Percentiles rank a stretch among this genome's conserved stretches.
Conservation (phyloP, 106 monocot species). For the Iris macrosiphon region DNA sequence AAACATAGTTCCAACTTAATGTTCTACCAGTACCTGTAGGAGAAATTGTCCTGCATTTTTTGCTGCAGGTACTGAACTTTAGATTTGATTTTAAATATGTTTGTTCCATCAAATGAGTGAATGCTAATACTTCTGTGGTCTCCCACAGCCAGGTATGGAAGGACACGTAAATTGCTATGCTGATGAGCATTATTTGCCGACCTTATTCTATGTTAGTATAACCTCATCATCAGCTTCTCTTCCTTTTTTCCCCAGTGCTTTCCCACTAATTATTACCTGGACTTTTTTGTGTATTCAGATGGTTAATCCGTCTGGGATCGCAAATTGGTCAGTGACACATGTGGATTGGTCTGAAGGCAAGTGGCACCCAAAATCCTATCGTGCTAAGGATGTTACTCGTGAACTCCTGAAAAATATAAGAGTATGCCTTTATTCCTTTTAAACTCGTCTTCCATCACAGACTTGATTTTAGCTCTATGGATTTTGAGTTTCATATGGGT, state of each 20-base stretch:
- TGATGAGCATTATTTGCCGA: slow-evolving; percentile 92
- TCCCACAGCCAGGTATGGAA: slow-evolving; percentile 70
- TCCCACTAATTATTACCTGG: too few species aligned
- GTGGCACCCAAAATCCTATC: slow-evolving; percentile 95
- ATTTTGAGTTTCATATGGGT: slow-evolving; percentile 9
- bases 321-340: slow-evolving; percentile 97
- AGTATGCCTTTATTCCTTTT: slow-evolving; percentile 25
- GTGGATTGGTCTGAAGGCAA: slow-evolving; percentile 99
- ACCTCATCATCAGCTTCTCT: too few species aligned
- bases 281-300: slow-evolving; percentile 51
- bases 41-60: too few species aligned
- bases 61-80: too few species aligned
- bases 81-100: too few species aligned
- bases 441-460: too few species aligned
- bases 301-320: slow-evolving; percentile 89
- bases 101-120: too few species aligned
- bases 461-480: too few species aligned
- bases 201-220: slow-evolving; percentile 61
- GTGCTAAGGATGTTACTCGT: slow-evolving; percentile 60
- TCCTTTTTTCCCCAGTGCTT: too few species aligned
- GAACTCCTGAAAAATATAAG: slow-evolving; percentile 84
- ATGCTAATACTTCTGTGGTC: slow-evolving; percentile 14
- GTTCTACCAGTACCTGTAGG: too few species aligned
- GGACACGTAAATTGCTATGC: slow-evolving; percentile 75
- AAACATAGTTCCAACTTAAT: too few species aligned